These are phyloP conservation scores for Aspergillus diversus DNA, from an alignment of 495 filamentous ascomycete species.

Conservation along the genomic window DNA sequence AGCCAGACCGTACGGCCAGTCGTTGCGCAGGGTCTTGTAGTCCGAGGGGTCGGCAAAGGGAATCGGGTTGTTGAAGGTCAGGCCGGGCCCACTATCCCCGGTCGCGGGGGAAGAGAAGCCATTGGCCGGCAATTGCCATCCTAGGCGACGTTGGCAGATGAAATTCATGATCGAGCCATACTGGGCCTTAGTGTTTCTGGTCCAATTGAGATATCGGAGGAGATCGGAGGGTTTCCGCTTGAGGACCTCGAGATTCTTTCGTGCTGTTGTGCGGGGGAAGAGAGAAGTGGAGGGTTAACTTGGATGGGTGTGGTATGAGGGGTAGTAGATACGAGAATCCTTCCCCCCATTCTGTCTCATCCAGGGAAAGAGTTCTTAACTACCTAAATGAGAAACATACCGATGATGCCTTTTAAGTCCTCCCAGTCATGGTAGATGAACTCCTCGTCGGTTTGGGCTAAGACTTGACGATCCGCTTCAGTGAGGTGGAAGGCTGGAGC, in stretches of 20 bases:
- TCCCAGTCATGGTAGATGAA: conserved; percentile 71
- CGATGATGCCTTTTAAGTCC: conserved; percentile 66
- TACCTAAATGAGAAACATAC: conserved; percentile 39
- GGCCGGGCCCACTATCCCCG: conserved; percentile 30
- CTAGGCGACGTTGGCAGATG: conserved; percentile 71
- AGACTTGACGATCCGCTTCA: conserved; percentile 64
- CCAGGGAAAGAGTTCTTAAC: too few relatives aligned
- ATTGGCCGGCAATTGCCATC: conserved; percentile 58
- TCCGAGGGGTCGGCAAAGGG: conserved; percentile 73
- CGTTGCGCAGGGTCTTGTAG: conserved; percentile 78
- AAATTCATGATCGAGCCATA: conserved; percentile 82
- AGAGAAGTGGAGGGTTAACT: neutral
- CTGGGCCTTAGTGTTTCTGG: conserved; percentile 62
- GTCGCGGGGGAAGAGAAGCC: conserved; percentile 16
- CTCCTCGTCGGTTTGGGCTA: conserved; percentile 71
- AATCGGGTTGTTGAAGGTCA: conserved; percentile 44
- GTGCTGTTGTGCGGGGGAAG: conserved; percentile 42
- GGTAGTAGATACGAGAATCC: conserved; percentile 17
- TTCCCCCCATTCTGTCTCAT: too few relatives aligned
- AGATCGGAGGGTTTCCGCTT: conserved; percentile 85
- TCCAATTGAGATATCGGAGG: conserved; percentile 82
- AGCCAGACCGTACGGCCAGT: conserved; percentile 86
- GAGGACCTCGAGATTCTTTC: conserved; percentile 74
- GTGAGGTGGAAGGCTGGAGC: conserved; percentile 63
- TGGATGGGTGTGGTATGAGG: conserved; percentile 4